These are phyloP conservation scores for Heliocybe sulcata DNA, from an alignment of 1,284 basidiomycete genomes.

Conservation along the genomic window DNA sequence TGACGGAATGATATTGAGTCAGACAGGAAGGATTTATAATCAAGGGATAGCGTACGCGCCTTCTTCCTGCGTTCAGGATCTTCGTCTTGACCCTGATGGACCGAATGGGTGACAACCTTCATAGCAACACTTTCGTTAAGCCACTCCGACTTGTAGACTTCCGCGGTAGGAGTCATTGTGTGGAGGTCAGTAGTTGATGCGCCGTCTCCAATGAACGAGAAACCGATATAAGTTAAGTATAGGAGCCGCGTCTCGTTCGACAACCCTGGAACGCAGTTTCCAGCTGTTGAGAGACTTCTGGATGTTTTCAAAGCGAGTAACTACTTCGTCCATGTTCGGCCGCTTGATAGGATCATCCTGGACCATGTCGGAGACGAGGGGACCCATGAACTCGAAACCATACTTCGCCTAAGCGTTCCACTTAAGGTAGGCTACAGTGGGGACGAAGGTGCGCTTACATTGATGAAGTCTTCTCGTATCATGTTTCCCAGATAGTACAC, in stretches of 20 bases:
- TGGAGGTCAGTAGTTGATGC: too few relatives aligned
- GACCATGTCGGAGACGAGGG: neutral
- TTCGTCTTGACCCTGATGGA: neutral
- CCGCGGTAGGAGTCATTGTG: too few relatives aligned
- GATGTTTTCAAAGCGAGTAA: neutral
- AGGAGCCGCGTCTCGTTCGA: too few relatives aligned
- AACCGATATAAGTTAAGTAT: too few relatives aligned
- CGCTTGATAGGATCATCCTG: neutral
- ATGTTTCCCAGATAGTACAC: constrained; percentile 14
- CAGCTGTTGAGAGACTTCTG: neutral
- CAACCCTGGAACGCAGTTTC: constrained; percentile 2
- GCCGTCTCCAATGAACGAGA: too few relatives aligned
- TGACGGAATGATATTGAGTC: neutral
- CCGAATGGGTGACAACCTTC: neutral
- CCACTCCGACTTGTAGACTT: neutral
- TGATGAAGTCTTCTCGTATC: constrained; percentile 17
- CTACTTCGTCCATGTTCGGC: neutral
- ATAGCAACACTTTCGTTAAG: neutral
- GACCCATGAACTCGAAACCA: constrained; percentile 1
- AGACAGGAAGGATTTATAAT: neutral
- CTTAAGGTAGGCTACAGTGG: neutral
- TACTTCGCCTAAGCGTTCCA: neutral
- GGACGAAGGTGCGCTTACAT: constrained; percentile 3
- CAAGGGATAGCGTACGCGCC: neutral
- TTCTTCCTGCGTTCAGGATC: neutral